Evolutionary conservation across 1,284 basidiomycete species (phyloP).

Genomic region (Ustilago cynodontis): DNA sequence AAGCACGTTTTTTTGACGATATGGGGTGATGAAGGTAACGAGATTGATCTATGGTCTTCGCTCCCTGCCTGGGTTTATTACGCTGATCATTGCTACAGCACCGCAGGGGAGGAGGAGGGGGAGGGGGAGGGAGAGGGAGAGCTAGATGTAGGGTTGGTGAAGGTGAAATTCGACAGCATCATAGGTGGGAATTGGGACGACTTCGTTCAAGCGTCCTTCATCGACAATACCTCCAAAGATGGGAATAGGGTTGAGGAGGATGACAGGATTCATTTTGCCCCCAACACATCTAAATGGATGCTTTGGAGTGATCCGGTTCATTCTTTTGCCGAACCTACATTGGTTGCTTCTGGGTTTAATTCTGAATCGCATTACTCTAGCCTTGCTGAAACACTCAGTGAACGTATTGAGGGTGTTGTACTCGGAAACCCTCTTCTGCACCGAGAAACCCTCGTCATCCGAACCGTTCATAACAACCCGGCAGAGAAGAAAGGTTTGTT

Average conservation of each 20-base stretch:
- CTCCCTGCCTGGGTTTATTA: constrained; percentile 66
- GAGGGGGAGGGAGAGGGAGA: constrained; percentile 32
- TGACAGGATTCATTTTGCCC: constrained; percentile 65
- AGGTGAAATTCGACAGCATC: constrained; percentile 63
- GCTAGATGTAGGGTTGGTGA: constrained; percentile 58
- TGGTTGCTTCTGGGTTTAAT: constrained; percentile 50
- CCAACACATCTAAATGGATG: constrained; percentile 70
- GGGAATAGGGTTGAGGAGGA: constrained; percentile 38
- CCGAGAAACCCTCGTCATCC: constrained; percentile 15
- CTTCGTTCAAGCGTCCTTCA: constrained; percentile 67
- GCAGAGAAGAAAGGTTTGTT: constrained; percentile 11
- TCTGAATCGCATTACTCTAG: constrained; percentile 44
- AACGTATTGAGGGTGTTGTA: constrained; percentile 38
- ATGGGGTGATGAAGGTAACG: constrained; percentile 71
- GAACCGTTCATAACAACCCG: background rate
- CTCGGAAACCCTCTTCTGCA: constrained; percentile 17
- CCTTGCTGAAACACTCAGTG: constrained; percentile 23
- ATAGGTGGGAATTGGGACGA: constrained; percentile 69
- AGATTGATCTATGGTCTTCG: constrained; percentile 60
- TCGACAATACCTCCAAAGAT: constrained; percentile 60
- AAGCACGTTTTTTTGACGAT: constrained; percentile 70
- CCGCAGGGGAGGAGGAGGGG: background rate
- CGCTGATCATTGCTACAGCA: constrained; percentile 68
- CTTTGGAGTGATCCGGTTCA: constrained; percentile 68
- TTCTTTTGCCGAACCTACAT: constrained; percentile 54